Conservation (phyloP, 192 early-diverging fungal genomes). For the Backusella tuberculispora region DNA sequence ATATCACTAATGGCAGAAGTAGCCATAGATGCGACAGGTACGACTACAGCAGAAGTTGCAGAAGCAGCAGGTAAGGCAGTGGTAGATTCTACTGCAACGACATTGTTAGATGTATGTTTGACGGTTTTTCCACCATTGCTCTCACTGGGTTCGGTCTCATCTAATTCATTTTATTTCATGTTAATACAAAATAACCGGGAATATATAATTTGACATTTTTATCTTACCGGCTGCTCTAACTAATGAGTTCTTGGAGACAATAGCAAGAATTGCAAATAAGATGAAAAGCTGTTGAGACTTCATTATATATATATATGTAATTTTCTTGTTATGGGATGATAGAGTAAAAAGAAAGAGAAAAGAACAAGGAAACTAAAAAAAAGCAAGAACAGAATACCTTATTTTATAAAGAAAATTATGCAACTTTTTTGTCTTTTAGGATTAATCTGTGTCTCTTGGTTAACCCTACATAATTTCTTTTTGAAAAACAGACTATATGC, state of each 20-base stretch:
- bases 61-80: neutral
- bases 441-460: neutral
- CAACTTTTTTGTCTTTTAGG: neutral
- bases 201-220: neutral
- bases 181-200: neutral
- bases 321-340: neutral
- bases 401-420: neutral
- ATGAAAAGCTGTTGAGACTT: slow-evolving; percentile 16
- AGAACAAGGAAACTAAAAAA: neutral
- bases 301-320: slow-evolving; percentile 12
- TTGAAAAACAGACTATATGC: slow-evolving; percentile 15
- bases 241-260: neutral
- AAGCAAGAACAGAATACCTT: neutral
- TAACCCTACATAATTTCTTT: neutral
- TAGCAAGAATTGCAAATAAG: neutral
- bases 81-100: neutral
- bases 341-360: neutral
- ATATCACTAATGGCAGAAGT: neutral
- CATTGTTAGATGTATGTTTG: neutral
- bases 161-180: neutral
- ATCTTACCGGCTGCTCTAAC: neutral
- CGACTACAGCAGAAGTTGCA: neutral
- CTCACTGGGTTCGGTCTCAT: neutral
- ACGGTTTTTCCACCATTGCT: neutral
- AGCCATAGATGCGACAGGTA: neutral